Percentiles rank a stretch among this genome's conserved stretches.
Evolutionary conservation across 345 rosid species (phyloP).

Genomic region (Brassica carinata): DNA sequence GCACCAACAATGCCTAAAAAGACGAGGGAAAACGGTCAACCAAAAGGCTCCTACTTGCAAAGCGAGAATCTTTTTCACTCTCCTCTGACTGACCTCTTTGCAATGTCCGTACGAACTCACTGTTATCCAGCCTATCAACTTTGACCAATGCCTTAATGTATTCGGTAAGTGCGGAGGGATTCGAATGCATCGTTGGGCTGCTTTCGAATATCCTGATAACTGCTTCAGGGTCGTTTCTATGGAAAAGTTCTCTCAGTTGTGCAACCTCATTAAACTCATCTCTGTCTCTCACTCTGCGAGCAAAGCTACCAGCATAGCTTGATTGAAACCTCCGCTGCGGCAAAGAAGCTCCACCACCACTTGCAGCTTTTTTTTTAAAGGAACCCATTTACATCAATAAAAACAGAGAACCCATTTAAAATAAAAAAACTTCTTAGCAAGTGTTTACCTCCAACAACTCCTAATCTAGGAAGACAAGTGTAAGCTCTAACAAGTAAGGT

Average conservation of each 20-base stretch:
- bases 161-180: conserved; percentile 74
- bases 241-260: conserved; percentile 70
- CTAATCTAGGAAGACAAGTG: conserved; percentile 45
- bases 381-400: conserved; percentile 10
- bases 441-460: conserved; percentile 47
- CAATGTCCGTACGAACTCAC: conserved; percentile 75
- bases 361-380: background rate
- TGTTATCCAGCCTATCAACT: conserved; percentile 83
- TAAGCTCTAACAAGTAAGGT: conserved; percentile 48
- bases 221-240: conserved; percentile 84
- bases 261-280: conserved; percentile 73
- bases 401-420: background rate
- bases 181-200: conserved; percentile 70
- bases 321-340: conserved; percentile 56
- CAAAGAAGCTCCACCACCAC: conserved; percentile 25
- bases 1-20: conserved; percentile 52
- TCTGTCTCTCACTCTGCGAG: conserved; percentile 74
- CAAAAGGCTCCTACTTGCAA: background rate
- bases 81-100: conserved; percentile 64
- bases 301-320: conserved; percentile 72
- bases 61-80: background rate
- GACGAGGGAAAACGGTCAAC: too few species aligned
- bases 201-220: conserved; percentile 83
- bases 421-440: background rate
- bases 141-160: conserved; percentile 88